These are phyloP conservation scores for Phytophthora cryptogea DNA, from an alignment of 352 stramenopile species.

Conservation along the genomic window DNA sequence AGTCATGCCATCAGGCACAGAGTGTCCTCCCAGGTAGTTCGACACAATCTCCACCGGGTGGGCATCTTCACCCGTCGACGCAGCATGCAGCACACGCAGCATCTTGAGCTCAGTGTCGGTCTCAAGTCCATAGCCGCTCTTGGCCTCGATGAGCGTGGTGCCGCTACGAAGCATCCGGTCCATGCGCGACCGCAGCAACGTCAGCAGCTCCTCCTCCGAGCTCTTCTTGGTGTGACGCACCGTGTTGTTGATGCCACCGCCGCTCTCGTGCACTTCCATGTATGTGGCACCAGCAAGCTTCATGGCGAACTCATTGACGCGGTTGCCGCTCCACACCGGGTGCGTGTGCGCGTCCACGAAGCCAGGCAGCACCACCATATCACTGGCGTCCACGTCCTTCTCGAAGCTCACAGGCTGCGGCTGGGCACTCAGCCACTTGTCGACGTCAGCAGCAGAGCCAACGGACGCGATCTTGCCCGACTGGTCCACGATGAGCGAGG, in stretches of 20 bases:
- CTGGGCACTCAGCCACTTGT: constrained; percentile 56
- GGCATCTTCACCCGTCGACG: constrained; percentile 39
- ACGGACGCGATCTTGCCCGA: constrained; percentile 67
- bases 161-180: constrained; percentile 77
- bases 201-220: constrained; percentile 62
- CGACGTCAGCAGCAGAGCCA: constrained; percentile 56
- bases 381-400: constrained; percentile 67
- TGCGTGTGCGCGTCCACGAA: constrained; percentile 87
- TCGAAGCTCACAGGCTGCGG: constrained; percentile 73
- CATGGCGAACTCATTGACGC: constrained; percentile 88
- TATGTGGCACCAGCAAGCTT: constrained; percentile 86
- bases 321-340: constrained; percentile 83
- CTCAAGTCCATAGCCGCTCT: constrained; percentile 86
- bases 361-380: constrained; percentile 71
- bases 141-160: constrained; percentile 82
- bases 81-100: constrained; percentile 72
- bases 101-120: constrained; percentile 86
- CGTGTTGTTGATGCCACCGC: constrained; percentile 81
- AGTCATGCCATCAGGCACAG: constrained; percentile 74
- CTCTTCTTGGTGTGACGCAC: constrained; percentile 73
- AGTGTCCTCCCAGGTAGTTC: constrained; percentile 80
- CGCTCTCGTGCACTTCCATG: constrained; percentile 82
- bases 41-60: constrained; percentile 78
- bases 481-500: constrained; percentile 60
- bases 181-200: constrained; percentile 54